Conservation (phyloP, 2,329 filamentous ascomycete genomes). For the Aspergillus vadensis region DNA sequence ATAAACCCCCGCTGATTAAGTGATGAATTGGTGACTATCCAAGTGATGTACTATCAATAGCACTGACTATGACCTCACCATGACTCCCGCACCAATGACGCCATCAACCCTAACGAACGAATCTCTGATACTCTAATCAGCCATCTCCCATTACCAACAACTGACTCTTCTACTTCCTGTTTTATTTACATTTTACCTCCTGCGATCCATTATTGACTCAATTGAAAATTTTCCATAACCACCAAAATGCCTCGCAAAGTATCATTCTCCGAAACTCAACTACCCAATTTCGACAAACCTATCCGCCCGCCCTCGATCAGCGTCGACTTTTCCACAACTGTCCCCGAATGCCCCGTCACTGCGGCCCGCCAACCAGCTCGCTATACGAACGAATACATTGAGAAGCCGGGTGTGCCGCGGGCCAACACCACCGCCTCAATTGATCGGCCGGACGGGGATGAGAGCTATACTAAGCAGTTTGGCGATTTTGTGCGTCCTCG, state of each 20-base stretch:
- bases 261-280: not conserved
- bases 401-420: conserved; percentile 9
- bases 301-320: not conserved
- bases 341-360: not conserved
- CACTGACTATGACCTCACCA: not conserved
- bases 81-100: not conserved
- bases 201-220: not conserved
- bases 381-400: not conserved
- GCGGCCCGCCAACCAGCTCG: conserved; percentile 1
- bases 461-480: conserved; percentile 7
- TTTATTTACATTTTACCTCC: not conserved
- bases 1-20: too few relatives aligned
- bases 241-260: conserved; percentile 1
- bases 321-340: not conserved
- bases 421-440: conserved; percentile 8
- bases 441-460: conserved; percentile 8
- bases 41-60: too few relatives aligned
- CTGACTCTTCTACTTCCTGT: not conserved
- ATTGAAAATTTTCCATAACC: not conserved
- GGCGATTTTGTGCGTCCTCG: conserved; percentile 8
- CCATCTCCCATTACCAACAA: too few relatives aligned
- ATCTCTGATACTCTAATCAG: too few relatives aligned
- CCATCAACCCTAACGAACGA: not conserved
- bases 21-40: too few relatives aligned
- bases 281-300: not conserved